These are phyloP conservation scores for Ogataea saltuana DNA, from an alignment of 805 yeast genomes.

Conservation along the genomic window DNA sequence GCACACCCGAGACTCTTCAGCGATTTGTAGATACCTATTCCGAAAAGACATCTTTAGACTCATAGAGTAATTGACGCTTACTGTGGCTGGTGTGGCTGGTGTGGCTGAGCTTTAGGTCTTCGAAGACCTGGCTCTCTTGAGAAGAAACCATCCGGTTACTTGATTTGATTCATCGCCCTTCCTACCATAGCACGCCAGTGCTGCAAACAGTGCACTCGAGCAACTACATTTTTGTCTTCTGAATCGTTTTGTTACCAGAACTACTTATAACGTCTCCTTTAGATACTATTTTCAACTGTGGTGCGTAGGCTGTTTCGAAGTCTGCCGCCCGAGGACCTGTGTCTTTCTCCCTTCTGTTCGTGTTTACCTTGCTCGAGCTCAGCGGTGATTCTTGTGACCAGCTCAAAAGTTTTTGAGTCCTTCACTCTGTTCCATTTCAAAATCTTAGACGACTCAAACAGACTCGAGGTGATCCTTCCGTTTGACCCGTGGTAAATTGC, in stretches of 20 bases:
- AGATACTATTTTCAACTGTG: not conserved
- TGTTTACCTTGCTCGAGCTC: slow-evolving; percentile 10
- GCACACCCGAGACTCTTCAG: too few relatives aligned
- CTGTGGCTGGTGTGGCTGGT: not conserved
- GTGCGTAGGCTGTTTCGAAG: not conserved
- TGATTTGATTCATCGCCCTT: too few relatives aligned
- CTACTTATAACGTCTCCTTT: not conserved
- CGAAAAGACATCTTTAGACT: too few relatives aligned
- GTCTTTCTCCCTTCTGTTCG: slow-evolving; percentile 9
- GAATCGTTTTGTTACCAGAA: not conserved
- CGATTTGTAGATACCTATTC: too few relatives aligned
- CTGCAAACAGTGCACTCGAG: not conserved
- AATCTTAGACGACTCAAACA: slow-evolving; percentile 25
- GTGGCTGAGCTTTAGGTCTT: not conserved
- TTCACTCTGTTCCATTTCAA: slow-evolving; percentile 20
- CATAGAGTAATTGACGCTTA: too few relatives aligned
- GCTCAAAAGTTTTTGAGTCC: slow-evolving; percentile 10
- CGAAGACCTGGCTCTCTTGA: not conserved
- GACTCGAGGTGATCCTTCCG: slow-evolving; percentile 14
- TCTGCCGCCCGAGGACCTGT: not conserved
- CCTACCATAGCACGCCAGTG: too few relatives aligned
- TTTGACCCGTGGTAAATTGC: slow-evolving; percentile 28
- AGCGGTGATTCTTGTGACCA: too few relatives aligned
- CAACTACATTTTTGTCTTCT: not conserved
- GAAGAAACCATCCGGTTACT: too few relatives aligned